Evolutionary conservation across 306 rosid genomes (phyloP).

Genomic region (Trifolium repens): DNA sequence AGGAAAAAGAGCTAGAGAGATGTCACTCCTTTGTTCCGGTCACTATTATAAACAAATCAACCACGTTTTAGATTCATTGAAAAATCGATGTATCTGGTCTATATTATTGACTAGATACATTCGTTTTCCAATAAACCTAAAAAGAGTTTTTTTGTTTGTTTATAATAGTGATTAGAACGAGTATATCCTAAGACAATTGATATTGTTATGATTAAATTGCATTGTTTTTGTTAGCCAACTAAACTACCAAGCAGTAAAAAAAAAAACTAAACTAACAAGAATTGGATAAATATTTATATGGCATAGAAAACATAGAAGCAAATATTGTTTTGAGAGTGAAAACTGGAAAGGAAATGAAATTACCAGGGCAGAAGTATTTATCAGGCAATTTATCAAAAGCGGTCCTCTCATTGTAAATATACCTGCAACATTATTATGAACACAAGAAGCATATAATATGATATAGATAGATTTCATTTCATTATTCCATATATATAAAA

Average conservation of each 20-base stretch:
- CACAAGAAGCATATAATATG: neutral
- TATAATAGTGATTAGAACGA: too few relatives aligned
- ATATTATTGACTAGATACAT: too few relatives aligned
- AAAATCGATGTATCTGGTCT: too few relatives aligned
- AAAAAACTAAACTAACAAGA: neutral
- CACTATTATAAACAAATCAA: too few relatives aligned
- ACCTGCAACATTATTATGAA: slow-evolving; percentile 56
- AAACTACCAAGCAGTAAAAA: neutral
- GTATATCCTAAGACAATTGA: neutral
- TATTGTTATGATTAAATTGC: neutral
- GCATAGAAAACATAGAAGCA: slow-evolving; percentile 19
- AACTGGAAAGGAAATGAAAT: slow-evolving; percentile 2
- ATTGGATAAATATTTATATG: neutral
- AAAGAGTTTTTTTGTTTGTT: too few relatives aligned
- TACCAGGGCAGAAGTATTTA: slow-evolving; percentile 85
- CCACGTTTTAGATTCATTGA: too few relatives aligned
- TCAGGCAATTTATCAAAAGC: slow-evolving; percentile 83
- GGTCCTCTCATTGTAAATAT: slow-evolving; percentile 81
- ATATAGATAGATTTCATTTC: neutral
- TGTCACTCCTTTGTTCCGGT: too few relatives aligned
- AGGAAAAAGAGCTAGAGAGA: too few relatives aligned
- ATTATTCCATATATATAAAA: neutral
- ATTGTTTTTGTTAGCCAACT: neutral
- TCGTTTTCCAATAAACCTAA: too few relatives aligned
- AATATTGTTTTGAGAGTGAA: neutral